Evolutionary conservation across 805 yeast genomes (phyloP).

Genomic region (Pichia phayaonensis): DNA sequence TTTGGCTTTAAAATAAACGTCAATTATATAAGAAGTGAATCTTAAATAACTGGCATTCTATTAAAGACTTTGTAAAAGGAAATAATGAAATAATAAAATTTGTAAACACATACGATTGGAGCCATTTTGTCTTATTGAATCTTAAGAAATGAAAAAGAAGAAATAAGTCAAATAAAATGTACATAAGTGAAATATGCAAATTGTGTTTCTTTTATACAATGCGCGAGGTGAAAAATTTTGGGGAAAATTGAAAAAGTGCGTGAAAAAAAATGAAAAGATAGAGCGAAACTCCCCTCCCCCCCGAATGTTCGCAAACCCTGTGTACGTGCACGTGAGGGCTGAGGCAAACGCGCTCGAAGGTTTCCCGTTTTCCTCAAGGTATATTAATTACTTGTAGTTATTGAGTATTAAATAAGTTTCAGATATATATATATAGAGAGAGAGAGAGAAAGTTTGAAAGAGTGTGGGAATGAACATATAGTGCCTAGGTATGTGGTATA

Average conservation of each 20-base stretch:
- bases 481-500: background rate
- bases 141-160: background rate
- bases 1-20: slow-evolving; percentile 17
- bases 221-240: background rate
- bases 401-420: too few species aligned
- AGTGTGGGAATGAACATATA: background rate
- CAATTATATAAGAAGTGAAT: slow-evolving; percentile 5
- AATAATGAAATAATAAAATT: background rate
- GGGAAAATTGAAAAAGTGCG: background rate
- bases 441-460: too few species aligned
- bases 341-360: too few species aligned
- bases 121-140: slow-evolving; percentile 22
- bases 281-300: too few species aligned
- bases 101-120: slow-evolving; percentile 29
- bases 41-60: slow-evolving; percentile 21
- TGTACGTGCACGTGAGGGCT: too few species aligned
- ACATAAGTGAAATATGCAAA: background rate
- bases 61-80: slow-evolving; percentile 10
- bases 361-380: too few species aligned
- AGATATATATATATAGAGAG: too few species aligned
- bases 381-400: too few species aligned
- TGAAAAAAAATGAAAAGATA: background rate
- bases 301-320: too few species aligned
- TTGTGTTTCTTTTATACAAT: background rate
- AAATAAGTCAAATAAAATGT: background rate